Conservation (phyloP, 202 grass and related monocot genomes). For the Zizania palustris region DNA sequence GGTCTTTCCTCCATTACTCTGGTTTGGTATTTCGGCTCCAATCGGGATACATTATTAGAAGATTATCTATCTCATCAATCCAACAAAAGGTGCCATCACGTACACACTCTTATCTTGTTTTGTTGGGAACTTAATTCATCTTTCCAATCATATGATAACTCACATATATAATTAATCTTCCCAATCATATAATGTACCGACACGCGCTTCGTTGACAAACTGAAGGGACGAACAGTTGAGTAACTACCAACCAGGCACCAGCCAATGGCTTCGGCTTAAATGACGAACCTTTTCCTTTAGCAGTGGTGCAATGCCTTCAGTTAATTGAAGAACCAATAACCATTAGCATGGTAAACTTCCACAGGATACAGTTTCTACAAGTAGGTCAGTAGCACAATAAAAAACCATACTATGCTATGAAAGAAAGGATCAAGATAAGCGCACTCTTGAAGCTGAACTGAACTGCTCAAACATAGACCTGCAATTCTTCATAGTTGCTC, state of each 20-base stretch:
- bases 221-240: not conserved
- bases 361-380: not conserved
- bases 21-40: constrained; percentile 9
- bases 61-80: not conserved
- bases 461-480: constrained; percentile 10
- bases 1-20: constrained; percentile 19
- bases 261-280: not conserved
- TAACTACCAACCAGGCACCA: not conserved
- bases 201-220: constrained; percentile 27
- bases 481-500: constrained; percentile 8
- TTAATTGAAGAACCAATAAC: not conserved
- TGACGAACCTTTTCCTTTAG: not conserved
- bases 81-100: not conserved
- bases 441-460: constrained; percentile 20
- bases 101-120: not conserved
- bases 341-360: not conserved
- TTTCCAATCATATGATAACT: not conserved
- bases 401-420: not conserved
- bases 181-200: constrained; percentile 14
- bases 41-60: not conserved
- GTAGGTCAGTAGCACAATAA: not conserved
- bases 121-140: not conserved
- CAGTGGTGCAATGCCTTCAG: not conserved
- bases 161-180: not conserved
- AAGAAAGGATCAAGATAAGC: not conserved